These are phyloP conservation scores for Cephaloascus albidus DNA, from an alignment of 805 yeast genomes.

Conservation along the genomic window DNA sequence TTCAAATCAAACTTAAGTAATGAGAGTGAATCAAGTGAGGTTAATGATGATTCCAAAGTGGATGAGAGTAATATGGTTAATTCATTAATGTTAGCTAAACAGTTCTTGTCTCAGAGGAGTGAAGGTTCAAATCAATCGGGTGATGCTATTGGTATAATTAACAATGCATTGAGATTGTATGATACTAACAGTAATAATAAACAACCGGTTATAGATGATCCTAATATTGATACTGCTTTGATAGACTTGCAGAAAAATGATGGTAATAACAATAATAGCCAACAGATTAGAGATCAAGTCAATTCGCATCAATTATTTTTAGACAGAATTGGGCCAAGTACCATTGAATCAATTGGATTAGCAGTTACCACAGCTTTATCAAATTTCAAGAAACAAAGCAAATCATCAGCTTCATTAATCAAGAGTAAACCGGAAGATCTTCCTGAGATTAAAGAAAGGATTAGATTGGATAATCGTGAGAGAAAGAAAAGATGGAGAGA, in stretches of 20 bases:
- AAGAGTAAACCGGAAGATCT: constrained; percentile 11
- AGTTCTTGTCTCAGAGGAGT: constrained; percentile 13
- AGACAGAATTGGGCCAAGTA: constrained; percentile 3
- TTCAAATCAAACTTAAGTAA: constrained; percentile 7
- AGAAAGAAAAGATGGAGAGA: constrained; percentile 82
- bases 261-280: background rate
- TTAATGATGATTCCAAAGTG: too few relatives aligned
- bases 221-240: constrained; percentile 3
- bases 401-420: background rate
- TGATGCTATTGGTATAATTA: constrained; percentile 14
- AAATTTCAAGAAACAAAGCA: constrained; percentile 8
- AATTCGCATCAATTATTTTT: constrained; percentile 5
- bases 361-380: constrained; percentile 16
- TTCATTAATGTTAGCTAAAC: constrained; percentile 21
- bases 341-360: constrained; percentile 8
- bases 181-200: background rate
- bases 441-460: constrained; percentile 41
- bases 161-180: constrained; percentile 13
- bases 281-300: background rate
- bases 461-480: constrained; percentile 61
- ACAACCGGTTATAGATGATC: background rate
- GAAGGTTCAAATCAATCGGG: constrained; percentile 5
- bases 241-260: constrained; percentile 1
- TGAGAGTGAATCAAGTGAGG: constrained; percentile 11
- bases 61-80: constrained; percentile 16